Evolutionary conservation across 257 asterid genomes (phyloP), one percentile per base, ranked within the genome.

Genomic region (Perilla frutescens): DNA sequence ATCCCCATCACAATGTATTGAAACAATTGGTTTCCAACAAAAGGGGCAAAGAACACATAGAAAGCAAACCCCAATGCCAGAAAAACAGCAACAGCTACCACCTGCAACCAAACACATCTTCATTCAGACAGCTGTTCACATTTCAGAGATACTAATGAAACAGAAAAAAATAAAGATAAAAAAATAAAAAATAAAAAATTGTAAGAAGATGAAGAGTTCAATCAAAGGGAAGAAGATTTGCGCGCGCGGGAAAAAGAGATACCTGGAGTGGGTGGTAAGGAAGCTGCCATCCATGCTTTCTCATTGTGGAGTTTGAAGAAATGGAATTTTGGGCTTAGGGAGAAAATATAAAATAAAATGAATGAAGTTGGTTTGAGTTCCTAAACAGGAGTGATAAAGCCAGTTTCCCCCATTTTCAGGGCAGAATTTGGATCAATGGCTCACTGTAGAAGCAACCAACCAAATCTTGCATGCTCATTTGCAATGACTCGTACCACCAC

Each of bases 191-290:
- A 9, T 8, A 4, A 32, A 10, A 39, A 60, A 61, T 20, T 39
- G 49, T 40, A 31, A 64, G 67, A n/a, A 56, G 3, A 31, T 48
- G 34, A 57, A 58, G 56, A 63, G 57, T 12, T 60, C 29, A 51
- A 51, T 32, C 11, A 57, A 20, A 51, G 13, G 10, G 4, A 41
- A 26, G 3, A 43, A 48, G 13, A 37, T 31, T 20, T 43, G 48
- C 11, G 48, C 48, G 49, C 10, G n/a, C n/a, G n/a, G 11, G 11
- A 47, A 56, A 26, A 54, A 62, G 69, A 4, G 77, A 77, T 76
- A 93, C 99, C 98, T 95, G 99, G 76, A 95, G 92, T 77, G 99
- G 98, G 84, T 95, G 99, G 75, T 95, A 92, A 68, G 99, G 99
- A 79, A 95, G 99, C 80, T 95, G 92, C 99, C 99, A 95, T 66